phyloP scores from a whole-genome alignment of 192 early-diverging fungal species.

The Diversispora epigaea region DNA sequence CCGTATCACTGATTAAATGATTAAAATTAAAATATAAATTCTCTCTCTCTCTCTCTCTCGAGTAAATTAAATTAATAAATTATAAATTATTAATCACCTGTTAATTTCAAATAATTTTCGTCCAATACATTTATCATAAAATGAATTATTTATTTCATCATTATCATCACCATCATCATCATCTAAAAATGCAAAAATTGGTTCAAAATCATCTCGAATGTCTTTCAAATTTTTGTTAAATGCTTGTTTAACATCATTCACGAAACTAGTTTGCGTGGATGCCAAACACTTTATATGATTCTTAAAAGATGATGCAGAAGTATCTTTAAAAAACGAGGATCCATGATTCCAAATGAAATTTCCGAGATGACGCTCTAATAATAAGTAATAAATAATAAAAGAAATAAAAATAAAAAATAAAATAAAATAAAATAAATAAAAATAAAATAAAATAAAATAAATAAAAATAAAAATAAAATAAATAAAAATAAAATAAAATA shows the following conservation, averaged over 20 bases:
- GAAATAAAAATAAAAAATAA: neutral
- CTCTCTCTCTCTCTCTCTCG: no score
- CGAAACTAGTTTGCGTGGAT: constrained; percentile 6
- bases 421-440: neutral
- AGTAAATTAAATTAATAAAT: no score
- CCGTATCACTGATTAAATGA: constrained; percentile 5
- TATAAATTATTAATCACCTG: neutral
- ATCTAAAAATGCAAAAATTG: neutral
- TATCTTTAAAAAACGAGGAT: constrained; percentile 1
- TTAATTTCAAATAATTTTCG: constrained; percentile 4
- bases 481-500: neutral
- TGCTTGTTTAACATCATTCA: constrained; percentile 4
- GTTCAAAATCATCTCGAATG: constrained; percentile 18
- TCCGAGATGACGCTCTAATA: constrained; percentile 19
- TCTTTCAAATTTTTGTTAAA: constrained; percentile 23
- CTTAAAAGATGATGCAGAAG: constrained; percentile 5
- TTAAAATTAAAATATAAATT: no score
- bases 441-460: no score
- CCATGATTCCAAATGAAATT: constrained; percentile 27
- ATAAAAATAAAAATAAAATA: no score
- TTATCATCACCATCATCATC: neutral
- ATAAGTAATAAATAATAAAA: neutral
- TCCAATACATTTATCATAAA: neutral
- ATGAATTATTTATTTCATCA: neutral
- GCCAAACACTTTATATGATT: constrained; percentile 4